phyloP scores from a whole-genome alignment of 805 yeast genomes.

The Blastobotrys muscicola region DNA sequence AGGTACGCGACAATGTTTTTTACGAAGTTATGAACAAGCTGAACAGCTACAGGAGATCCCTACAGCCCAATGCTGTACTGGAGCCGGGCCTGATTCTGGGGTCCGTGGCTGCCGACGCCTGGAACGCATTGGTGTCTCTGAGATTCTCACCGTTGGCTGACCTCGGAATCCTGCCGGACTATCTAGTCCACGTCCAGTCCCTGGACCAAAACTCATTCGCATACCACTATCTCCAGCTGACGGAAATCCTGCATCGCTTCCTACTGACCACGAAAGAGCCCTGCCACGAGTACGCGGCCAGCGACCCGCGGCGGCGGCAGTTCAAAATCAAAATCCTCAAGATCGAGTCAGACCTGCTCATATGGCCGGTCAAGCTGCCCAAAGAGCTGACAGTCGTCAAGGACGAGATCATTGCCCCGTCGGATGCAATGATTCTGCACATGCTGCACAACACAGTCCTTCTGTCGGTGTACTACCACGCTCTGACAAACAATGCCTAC shows the following conservation, averaged over 20 bases:
- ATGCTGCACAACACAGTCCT: constrained; percentile 11
- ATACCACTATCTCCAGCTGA: constrained; percentile 7
- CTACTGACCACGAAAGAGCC: constrained; percentile 1
- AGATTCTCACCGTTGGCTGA: neutral
- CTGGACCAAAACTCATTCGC: constrained; percentile 8
- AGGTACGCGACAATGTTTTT: neutral
- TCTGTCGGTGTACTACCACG: constrained; percentile 9
- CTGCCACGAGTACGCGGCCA: constrained; percentile 1
- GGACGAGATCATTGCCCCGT: constrained; percentile 12
- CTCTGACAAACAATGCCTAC: constrained; percentile 2
- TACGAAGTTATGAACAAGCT: neutral
- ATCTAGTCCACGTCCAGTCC: neutral
- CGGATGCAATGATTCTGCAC: constrained; percentile 12
- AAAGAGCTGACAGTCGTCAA: constrained; percentile 12
- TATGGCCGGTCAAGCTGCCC: constrained; percentile 14
- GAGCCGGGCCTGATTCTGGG: constrained; percentile 1
- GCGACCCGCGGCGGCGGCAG: constrained; percentile 1
- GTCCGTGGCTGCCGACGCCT: constrained; percentile 4
- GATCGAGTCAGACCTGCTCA: constrained; percentile 10
- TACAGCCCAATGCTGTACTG: neutral
- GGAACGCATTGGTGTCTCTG: constrained; percentile 6
- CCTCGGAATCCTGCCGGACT: constrained; percentile 1
- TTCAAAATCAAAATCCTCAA: constrained; percentile 5
- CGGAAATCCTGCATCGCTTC: constrained; percentile 6
- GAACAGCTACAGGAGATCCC: neutral